These are phyloP conservation scores for Fusarium oxysporum DNA, from an alignment of 2,329 filamentous ascomycete genomes.

Conservation along the genomic window DNA sequence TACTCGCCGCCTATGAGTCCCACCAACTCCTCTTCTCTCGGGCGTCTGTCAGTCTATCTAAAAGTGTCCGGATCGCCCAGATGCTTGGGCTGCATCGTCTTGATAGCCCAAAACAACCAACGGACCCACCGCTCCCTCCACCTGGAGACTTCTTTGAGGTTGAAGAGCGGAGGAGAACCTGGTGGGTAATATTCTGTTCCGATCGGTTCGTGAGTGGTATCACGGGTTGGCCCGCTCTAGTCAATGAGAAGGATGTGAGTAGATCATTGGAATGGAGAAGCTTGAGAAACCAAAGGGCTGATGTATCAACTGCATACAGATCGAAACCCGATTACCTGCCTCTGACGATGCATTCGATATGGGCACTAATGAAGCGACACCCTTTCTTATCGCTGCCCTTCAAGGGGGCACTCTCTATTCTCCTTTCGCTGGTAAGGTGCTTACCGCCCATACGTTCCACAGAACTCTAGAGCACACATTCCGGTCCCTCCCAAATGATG, in stretches of 20 bases:
- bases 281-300: too few species aligned
- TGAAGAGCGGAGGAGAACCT: background rate
- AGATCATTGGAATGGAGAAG: background rate
- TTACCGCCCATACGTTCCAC: background rate
- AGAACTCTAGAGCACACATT: background rate
- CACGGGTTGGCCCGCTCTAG: background rate
- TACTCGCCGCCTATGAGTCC: background rate
- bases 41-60: background rate
- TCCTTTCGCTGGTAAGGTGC: background rate
- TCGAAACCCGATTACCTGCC: background rate
- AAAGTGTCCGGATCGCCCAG: background rate
- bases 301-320: background rate
- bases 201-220: background rate
- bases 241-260: background rate
- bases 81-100: background rate
- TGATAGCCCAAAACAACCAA: background rate
- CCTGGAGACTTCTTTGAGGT: background rate
- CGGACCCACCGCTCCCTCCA: background rate
- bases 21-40: background rate
- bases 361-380: background rate
- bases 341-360: background rate
- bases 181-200: background rate
- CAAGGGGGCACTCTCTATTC: background rate
- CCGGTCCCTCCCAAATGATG: background rate
- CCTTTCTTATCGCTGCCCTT: background rate